phyloP scores from a whole-genome alignment of 768 basidiomycete species.

The Lentinus tigrinus region DNA sequence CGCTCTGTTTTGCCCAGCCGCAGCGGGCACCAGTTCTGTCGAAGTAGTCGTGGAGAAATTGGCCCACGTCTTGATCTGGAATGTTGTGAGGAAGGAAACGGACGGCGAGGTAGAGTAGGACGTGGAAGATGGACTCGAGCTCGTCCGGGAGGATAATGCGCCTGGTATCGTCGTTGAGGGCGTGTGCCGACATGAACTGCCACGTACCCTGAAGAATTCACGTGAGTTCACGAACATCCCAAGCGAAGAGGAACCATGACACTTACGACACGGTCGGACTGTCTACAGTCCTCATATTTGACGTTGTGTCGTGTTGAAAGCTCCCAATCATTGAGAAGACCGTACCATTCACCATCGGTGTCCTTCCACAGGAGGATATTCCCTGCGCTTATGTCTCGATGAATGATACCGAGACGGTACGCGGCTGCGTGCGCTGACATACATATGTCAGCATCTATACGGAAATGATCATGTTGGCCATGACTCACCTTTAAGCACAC shows the following conservation, averaged over 20 bases:
- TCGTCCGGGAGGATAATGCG: conserved; percentile 1
- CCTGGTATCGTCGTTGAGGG: not conserved
- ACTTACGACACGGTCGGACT: not conserved
- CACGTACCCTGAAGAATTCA: no score
- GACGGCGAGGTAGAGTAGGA: conserved; percentile 3
- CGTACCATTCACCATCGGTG: not conserved
- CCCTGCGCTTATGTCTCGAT: conserved; percentile 10
- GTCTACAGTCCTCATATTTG: not conserved
- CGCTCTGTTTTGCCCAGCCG: not conserved
- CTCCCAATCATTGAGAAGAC: conserved; percentile 14
- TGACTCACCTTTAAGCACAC: not conserved
- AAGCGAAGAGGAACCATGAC: no score
- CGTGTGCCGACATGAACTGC: conserved; percentile 6
- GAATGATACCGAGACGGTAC: not conserved
- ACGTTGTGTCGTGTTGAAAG: not conserved
- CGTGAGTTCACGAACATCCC: no score
- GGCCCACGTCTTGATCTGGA: conserved; percentile 1
- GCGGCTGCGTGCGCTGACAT: not conserved
- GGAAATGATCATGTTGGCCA: no score
- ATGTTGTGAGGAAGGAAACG: conserved; percentile 15
- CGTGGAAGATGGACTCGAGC: conserved; percentile 10
- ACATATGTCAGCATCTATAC: not conserved
- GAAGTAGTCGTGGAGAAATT: conserved; percentile 10
- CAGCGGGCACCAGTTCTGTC: not conserved
- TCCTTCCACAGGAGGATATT: conserved; percentile 1